A percentile compares a stretch with the other conserved stretches of the same genome.
phyloP scores from a whole-genome alignment of 2,329 filamentous ascomycete genomes.

The Alternaria sp. region DNA sequence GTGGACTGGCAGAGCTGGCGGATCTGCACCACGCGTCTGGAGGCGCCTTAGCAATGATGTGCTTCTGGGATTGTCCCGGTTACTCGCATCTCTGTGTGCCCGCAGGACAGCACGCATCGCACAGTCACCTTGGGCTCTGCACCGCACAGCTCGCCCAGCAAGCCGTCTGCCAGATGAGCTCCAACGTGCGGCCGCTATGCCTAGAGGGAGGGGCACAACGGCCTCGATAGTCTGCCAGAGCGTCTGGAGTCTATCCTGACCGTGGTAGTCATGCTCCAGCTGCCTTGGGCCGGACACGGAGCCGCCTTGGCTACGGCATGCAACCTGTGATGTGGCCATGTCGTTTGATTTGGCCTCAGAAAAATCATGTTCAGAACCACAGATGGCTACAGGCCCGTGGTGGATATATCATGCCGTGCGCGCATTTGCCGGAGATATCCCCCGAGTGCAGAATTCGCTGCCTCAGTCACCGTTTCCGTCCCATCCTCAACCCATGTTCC shows the following conservation, averaged over 20 bases:
- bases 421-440: slow-evolving; percentile 12
- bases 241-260: slow-evolving; percentile 2
- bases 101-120: slow-evolving; percentile 26
- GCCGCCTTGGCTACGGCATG: slow-evolving; percentile 24
- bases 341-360: slow-evolving; percentile 11
- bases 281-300: slow-evolving; percentile 7
- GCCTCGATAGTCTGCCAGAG: slow-evolving; percentile 17
- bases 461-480: slow-evolving; percentile 24
- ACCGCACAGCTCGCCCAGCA: slow-evolving; percentile 20
- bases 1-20: slow-evolving; percentile 21
- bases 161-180: slow-evolving; percentile 26
- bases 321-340: slow-evolving; percentile 23
- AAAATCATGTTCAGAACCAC: slow-evolving; percentile 16
- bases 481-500: slow-evolving; percentile 34
- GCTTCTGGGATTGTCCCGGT: slow-evolving; percentile 39
- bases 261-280: slow-evolving; percentile 7
- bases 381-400: slow-evolving; percentile 17
- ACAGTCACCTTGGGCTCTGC: slow-evolving; percentile 28
- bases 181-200: slow-evolving; percentile 25
- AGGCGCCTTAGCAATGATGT: slow-evolving; percentile 32
- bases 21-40: slow-evolving; percentile 31
- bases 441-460: slow-evolving; percentile 27
- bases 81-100: slow-evolving; percentile 31
- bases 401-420: slow-evolving; percentile 20
- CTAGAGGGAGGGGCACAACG: slow-evolving; percentile 27